Base-by-base conservation (phyloP, 169 alveolate genomes). In the Cryptosporidium ryanae region DNA sequence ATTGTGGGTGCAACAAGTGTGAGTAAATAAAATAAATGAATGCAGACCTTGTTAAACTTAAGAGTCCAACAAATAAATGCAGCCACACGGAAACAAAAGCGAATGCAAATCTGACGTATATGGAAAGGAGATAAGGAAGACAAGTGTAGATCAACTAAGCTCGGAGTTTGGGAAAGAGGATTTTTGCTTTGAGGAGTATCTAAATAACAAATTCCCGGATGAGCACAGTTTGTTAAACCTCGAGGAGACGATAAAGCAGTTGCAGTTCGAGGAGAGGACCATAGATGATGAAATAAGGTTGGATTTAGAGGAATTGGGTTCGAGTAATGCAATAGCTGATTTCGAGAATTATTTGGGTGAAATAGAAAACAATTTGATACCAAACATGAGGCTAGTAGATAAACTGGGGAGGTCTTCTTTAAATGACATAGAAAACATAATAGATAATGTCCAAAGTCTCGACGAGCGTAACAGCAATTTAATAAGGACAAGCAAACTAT, bases 181-280 rank as follows among this genome's bases (percentile, higher is more conserved):
- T 10, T 76, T 76, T 76, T 21, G 25, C 13, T 59, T 61, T 49
- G 59, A 55, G 10, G 48, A 31, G 12, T 76, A 59, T 61, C 31
- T 76, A 12, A 76, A 76, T 61, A 43, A 38, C 6, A 13, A 18
- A 7, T 76, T 76, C 34, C 87, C 87, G 17, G 63, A 61, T 59
- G 87, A 76, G 59, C 87, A 76, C 18, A 76, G 87, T 43, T 46
- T 76, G 23, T 59, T 71, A 13, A 23, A 25, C 8, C 25, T 59
- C 0, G 44, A 46, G 1, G 70, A 76, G 23, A 48, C n/a, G 38
- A 55, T 76, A 32, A 34, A 15, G 4, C 48, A 32, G 8, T 38
- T 38, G 17, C 23, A 23, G 12, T 34, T 32, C 12, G 54, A 21
- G 32, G 29, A 57, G 0, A 61, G 38, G 4, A 50, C 27, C 38